Evolutionary conservation across 1,139 yeast genomes (phyloP).

Genomic region (Yamadazyma oceani): DNA sequence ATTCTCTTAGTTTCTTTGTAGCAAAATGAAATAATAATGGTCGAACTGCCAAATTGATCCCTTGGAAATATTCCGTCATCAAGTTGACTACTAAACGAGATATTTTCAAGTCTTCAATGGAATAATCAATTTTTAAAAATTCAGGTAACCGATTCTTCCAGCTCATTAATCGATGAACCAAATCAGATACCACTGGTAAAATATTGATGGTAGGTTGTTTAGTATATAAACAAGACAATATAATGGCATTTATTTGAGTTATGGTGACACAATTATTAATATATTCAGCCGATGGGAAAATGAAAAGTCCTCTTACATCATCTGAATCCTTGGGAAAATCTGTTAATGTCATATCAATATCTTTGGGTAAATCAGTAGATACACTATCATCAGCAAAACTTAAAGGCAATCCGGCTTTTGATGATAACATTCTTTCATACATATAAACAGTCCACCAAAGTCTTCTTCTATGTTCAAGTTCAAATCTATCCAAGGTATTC

Average conservation of each 20-base stretch:
- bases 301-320: constrained; percentile 54
- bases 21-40: constrained; percentile 82
- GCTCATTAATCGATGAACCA: constrained; percentile 65
- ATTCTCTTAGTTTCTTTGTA: constrained; percentile 59
- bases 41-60: constrained; percentile 78
- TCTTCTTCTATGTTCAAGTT: constrained; percentile 76
- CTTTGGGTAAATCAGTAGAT: constrained; percentile 73
- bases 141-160: constrained; percentile 73
- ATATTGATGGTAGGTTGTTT: constrained; percentile 75
- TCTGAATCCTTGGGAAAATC: constrained; percentile 56
- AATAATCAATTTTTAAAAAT: constrained; percentile 64
- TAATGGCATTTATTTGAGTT: constrained; percentile 77
- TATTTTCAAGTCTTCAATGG: constrained; percentile 53
- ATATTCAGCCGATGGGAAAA: constrained; percentile 79
- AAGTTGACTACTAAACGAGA: constrained; percentile 72
- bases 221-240: constrained; percentile 70
- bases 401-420: constrained; percentile 82
- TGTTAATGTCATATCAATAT: constrained; percentile 56
- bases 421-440: constrained; percentile 83
- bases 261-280: constrained; percentile 78
- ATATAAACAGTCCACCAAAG: constrained; percentile 92
- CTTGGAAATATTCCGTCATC: constrained; percentile 85
- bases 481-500: constrained; percentile 60
- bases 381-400: constrained; percentile 79
- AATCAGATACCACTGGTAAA: constrained; percentile 68